phyloP scores from a whole-genome alignment of 1,284 basidiomycete species.

The Boletus austroedulis region DNA sequence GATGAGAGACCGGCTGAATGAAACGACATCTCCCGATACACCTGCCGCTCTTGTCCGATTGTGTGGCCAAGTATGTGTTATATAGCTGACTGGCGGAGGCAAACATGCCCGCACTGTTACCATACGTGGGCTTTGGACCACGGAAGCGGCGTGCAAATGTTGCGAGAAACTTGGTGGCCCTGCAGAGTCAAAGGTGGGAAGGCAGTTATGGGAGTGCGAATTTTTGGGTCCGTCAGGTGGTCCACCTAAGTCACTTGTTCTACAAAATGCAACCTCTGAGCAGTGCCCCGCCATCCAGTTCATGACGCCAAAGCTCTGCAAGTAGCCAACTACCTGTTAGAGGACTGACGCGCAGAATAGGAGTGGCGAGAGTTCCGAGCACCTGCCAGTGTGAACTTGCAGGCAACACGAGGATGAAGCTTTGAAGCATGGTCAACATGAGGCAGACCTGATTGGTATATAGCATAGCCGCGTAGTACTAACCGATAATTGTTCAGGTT shows the following conservation, averaged over 20 bases:
- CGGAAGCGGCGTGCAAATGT: background rate
- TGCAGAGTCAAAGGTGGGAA: conserved; percentile 18
- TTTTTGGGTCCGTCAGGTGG: background rate
- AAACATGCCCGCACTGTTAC: background rate
- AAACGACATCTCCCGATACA: conserved; percentile 12
- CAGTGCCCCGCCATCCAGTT: background rate
- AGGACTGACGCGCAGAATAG: background rate
- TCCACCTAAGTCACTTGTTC: background rate
- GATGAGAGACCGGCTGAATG: conserved; percentile 6
- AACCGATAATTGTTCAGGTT: too few species aligned
- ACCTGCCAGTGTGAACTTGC: conserved; percentile 1
- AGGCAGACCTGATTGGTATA: too few species aligned
- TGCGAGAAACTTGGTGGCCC: conserved; percentile 1
- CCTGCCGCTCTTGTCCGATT: background rate
- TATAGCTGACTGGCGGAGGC: background rate
- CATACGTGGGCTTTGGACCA: conserved; percentile 1
- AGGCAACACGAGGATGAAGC: too few species aligned
- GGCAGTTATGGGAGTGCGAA: background rate
- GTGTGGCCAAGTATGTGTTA: conserved; percentile 1
- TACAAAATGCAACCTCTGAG: conserved; percentile 1
- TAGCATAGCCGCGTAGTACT: too few species aligned
- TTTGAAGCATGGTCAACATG: too few species aligned
- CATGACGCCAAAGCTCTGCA: background rate
- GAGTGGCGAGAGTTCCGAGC: background rate
- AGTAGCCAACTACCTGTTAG: background rate